Evolutionary conservation across 2,329 filamentous ascomycete species (phyloP).

Genomic region (Botrytis porri): DNA sequence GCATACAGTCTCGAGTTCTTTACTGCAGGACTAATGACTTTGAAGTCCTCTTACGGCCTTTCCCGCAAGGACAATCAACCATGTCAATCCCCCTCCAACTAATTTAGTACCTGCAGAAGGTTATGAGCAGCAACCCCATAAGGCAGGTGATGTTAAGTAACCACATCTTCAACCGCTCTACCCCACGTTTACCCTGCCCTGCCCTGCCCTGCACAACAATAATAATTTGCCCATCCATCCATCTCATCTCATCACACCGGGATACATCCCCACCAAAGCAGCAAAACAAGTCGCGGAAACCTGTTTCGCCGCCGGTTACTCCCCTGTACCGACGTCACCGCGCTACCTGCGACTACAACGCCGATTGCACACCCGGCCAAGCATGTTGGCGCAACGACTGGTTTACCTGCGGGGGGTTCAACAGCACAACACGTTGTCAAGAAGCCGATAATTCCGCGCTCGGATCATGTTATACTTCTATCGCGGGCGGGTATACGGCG

Average conservation of each 20-base stretch:
- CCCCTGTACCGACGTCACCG: slow-evolving; percentile 49
- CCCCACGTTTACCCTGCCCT: background rate
- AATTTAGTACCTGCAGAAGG: background rate
- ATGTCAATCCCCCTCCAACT: background rate
- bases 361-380: slow-evolving; percentile 46
- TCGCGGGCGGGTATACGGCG: background rate
- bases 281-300: slow-evolving; percentile 54
- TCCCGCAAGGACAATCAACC: background rate
- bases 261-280: slow-evolving; percentile 47
- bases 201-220: background rate
- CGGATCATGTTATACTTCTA: background rate
- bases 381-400: slow-evolving; percentile 51
- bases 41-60: background rate
- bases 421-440: slow-evolving; percentile 38
- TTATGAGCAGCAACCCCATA: background rate
- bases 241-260: slow-evolving; percentile 42
- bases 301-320: slow-evolving; percentile 50
- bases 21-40: background rate
- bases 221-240: background rate
- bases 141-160: background rate
- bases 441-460: background rate
- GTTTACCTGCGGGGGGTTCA: slow-evolving; percentile 52
- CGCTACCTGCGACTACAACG: slow-evolving; percentile 48
- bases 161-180: background rate
- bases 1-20: background rate